phyloP scores from a whole-genome alignment of 2,329 filamentous ascomycete species.

The Hypoxylon sp. region DNA sequence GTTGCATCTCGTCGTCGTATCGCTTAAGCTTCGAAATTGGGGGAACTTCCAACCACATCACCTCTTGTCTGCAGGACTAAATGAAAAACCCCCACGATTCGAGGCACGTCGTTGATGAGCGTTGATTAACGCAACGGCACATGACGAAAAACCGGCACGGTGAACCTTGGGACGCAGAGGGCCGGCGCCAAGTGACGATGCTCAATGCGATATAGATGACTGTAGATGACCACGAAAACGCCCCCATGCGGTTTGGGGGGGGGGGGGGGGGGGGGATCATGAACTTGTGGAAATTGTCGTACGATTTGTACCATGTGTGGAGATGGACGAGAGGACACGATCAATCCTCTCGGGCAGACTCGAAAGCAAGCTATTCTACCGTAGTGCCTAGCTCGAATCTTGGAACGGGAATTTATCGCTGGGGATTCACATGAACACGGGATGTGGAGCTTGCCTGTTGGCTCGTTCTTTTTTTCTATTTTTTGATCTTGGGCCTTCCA shows the following conservation, averaged over 20 bases:
- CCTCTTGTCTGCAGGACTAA: slow-evolving; percentile 31
- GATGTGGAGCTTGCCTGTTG: slow-evolving; percentile 35
- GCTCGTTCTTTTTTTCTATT: slow-evolving; percentile 12
- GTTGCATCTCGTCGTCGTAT: slow-evolving; percentile 44
- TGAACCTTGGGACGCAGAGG: slow-evolving; percentile 35
- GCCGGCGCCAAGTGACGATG: slow-evolving; percentile 38
- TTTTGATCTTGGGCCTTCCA: slow-evolving; percentile 17
- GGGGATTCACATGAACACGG: slow-evolving; percentile 42
- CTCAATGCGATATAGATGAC: slow-evolving; percentile 33
- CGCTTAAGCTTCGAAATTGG: slow-evolving; percentile 41
- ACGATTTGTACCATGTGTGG: slow-evolving; percentile 43
- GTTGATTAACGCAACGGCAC: slow-evolving; percentile 44
- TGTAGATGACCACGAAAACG: slow-evolving; percentile 31
- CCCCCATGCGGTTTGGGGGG: slow-evolving; percentile 40
- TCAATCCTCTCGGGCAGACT: slow-evolving; percentile 37
- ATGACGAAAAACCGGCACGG: slow-evolving; percentile 38
- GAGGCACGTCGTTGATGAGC: slow-evolving; percentile 33
- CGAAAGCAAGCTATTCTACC: slow-evolving; percentile 39
- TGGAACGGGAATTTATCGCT: slow-evolving; percentile 39
- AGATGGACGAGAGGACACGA: slow-evolving; percentile 40
- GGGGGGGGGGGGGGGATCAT: slow-evolving; percentile 34
- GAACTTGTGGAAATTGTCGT: slow-evolving; percentile 43
- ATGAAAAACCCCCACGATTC: slow-evolving; percentile 44
- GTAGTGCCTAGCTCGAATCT: slow-evolving; percentile 35
- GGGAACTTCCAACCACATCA: slow-evolving; percentile 35